These are phyloP conservation scores for Biscogniauxia marginata DNA, from an alignment of 2,329 filamentous ascomycete species.

Conservation along the genomic window DNA sequence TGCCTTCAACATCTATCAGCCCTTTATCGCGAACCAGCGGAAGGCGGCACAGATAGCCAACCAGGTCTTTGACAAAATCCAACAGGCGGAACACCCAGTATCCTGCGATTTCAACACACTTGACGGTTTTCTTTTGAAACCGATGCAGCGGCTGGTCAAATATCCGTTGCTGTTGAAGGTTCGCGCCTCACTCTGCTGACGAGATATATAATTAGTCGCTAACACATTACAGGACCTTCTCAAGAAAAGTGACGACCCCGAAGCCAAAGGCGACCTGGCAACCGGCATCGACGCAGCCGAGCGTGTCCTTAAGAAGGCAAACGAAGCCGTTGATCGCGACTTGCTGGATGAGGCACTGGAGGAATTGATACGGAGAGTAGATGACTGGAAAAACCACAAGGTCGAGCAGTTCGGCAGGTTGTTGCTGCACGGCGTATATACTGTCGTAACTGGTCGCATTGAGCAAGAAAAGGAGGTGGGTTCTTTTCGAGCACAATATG, in stretches of 20 bases:
- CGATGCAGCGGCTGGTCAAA: conserved; percentile 92
- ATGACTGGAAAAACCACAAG: conserved; percentile 95
- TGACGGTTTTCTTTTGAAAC: conserved; percentile 91
- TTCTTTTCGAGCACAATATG: conserved; percentile 34
- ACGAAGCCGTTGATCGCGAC: conserved; percentile 87
- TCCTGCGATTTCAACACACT: conserved; percentile 84
- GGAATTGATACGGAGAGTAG: conserved; percentile 78
- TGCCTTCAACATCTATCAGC: conserved; percentile 88
- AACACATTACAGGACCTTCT: conserved; percentile 66
- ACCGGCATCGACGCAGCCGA: conserved; percentile 80
- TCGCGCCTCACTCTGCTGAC: conserved; percentile 24
- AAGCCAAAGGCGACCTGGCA: conserved; percentile 68
- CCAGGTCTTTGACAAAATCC: conserved; percentile 83
- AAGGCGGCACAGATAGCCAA: conserved; percentile 85
- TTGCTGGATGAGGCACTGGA: conserved; percentile 79
- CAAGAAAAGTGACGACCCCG: conserved; percentile 73
- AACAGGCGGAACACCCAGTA: conserved; percentile 71
- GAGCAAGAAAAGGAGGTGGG: conserved; percentile 86
- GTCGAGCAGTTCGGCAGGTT: conserved; percentile 90
- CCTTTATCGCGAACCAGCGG: conserved; percentile 95
- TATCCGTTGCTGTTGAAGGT: conserved; percentile 89
- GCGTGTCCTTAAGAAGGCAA: conserved; percentile 78
- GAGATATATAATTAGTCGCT: conserved; percentile 14
- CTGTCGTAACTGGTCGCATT: conserved; percentile 83
- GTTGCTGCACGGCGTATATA: conserved; percentile 84